Base-by-base conservation (phyloP, 345 rosid genomes). In the Salix dunnii region DNA sequence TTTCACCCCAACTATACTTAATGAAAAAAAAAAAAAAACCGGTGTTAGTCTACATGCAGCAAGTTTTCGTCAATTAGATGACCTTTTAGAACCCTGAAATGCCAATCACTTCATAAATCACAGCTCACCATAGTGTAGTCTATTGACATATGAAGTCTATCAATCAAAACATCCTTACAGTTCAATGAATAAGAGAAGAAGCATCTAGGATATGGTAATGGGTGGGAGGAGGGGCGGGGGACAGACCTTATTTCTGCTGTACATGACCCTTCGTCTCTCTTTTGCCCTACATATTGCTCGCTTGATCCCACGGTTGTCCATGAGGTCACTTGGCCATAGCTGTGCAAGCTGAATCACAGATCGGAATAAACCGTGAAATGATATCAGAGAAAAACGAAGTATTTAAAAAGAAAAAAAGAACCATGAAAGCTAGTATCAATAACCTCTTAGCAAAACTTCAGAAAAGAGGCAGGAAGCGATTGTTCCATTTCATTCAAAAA, bases 241-340 rank as follows among this genome's bases (percentile, higher is more conserved):
- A 65, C 61, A 48, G 72, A 90, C 93, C 90, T 87, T 85, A 31
- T 82, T 80, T 78, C 79, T 84, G 80, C 51, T 81, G 77, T 84
- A 83, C 35, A 81, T 71, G 13, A 84, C 87, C 82, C 87, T 85
- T 58, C 83, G 84, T 70, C 94, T 90, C 78, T 91, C 99, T 86
- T 95, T 95, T 64, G 94, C 92, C 72, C 90, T 85, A 69, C 94
- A 89, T 80, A 93, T 91, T 79, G 98, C 97, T 76, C 86, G 91
- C 82, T 89, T 93, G 78, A 93, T 91, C 81, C 90, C 94, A 86
- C 87, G 94, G 82, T 93, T 93, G 90, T 95, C 96, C 94, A 93
- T 93, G 69, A 84, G 74, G 74, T 87, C 92, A 74, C 80, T 87
- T 76, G 98, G 99, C 99, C 99, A 95, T 76, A 95, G 76, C 33